Evolutionary conservation across 805 yeast species (phyloP).

Genomic region (Saturnispora gosingensis): DNA sequence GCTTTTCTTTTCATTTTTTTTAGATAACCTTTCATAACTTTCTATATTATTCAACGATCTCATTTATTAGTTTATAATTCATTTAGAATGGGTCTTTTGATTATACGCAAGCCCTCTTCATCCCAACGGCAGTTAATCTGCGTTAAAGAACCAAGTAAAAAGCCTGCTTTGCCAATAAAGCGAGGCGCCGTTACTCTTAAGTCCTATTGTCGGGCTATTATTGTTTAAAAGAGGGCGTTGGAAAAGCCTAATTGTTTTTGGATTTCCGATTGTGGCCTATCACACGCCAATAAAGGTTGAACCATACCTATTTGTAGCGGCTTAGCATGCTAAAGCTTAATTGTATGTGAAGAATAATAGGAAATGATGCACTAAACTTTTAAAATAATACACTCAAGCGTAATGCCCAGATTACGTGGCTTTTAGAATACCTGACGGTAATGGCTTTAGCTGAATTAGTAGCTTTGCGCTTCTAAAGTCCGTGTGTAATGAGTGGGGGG

Average conservation of each 20-base stretch:
- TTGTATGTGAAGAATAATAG: not conserved
- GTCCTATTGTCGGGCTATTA: not conserved
- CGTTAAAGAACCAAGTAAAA: not conserved
- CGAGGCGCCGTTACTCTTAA: not conserved
- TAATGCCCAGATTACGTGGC: not conserved
- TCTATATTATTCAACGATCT: not conserved
- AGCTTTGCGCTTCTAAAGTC: not conserved
- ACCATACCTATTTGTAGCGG: not conserved
- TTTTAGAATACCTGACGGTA: not conserved
- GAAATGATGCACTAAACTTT: not conserved
- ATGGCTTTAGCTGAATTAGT: not conserved
- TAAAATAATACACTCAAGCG: not conserved
- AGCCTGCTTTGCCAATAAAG: not conserved
- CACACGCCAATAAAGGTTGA: not conserved
- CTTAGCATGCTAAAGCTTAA: not conserved
- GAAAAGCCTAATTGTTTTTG: too few species aligned
- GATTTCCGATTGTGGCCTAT: not conserved
- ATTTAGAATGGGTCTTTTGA: too few species aligned
- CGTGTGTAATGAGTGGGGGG: not conserved
- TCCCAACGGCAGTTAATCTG: too few species aligned
- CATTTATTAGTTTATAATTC: not conserved
- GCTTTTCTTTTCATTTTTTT: not conserved
- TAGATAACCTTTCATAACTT: not conserved
- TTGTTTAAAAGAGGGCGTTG: too few species aligned
- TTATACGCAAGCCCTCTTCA: too few species aligned